These are phyloP conservation scores for Cenchrus purpureus DNA, from an alignment of 176 grass and related monocot species.

Conservation along the genomic window DNA sequence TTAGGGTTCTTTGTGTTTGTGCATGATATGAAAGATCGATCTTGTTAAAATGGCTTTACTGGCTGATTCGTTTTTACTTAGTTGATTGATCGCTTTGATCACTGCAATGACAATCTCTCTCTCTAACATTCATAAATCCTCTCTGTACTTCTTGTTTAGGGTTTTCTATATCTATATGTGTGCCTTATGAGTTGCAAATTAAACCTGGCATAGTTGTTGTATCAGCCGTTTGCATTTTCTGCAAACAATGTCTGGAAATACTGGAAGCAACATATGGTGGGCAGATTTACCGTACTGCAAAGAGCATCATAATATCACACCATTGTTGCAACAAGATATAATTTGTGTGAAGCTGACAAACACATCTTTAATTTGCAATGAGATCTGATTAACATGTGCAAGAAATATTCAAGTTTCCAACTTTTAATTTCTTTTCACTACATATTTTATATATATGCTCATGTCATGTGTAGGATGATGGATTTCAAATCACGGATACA, in stretches of 20 bases:
- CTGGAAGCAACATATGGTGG: not conserved
- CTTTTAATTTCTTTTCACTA: not conserved
- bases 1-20: constrained; percentile 54
- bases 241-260: not conserved
- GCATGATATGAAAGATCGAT: constrained; percentile 52
- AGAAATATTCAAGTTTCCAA: too few species aligned
- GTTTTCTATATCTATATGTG: not conserved
- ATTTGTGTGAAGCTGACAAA: not conserved
- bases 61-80: not conserved
- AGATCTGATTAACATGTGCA: not conserved
- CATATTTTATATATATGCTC: not conserved
- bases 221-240: not conserved
- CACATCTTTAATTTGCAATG: not conserved
- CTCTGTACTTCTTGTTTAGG: not conserved
- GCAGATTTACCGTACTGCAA: not conserved
- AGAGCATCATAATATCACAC: not conserved
- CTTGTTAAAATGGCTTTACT: constrained; percentile 35
- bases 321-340: not conserved
- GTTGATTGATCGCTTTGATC: constrained; percentile 5
- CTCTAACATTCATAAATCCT: not conserved
- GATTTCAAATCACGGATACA: not conserved
- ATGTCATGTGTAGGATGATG: not conserved
- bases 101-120: not conserved
- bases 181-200: not conserved
- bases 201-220: not conserved